Percentiles rank a stretch among this genome's conserved stretches.
Conservation (phyloP, 1,284 basidiomycete species). For the Earliella scabrosa region DNA sequence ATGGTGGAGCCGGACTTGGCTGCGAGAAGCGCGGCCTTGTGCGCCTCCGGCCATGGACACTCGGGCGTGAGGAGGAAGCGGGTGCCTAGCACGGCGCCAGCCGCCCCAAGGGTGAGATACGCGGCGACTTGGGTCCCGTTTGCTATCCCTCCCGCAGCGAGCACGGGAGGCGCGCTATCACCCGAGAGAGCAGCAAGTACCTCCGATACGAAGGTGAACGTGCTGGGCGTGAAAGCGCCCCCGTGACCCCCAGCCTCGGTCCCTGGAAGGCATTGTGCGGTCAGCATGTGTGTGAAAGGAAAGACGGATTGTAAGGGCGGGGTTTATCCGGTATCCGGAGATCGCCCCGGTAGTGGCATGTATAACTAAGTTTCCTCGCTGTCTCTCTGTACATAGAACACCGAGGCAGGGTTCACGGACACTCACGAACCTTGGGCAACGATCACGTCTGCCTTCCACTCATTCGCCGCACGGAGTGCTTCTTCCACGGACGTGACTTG, state of each 20-base stretch:
- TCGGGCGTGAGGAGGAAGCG: constrained; percentile 74
- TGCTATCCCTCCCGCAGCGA: constrained; percentile 61
- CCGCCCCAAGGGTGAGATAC: constrained; percentile 64
- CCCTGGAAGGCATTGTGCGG: constrained; percentile 44
- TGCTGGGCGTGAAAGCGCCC: constrained; percentile 53
- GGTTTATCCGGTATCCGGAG: constrained; percentile 10
- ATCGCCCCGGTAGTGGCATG: constrained; percentile 6
- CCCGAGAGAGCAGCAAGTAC: constrained; percentile 50
- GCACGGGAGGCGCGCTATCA: constrained; percentile 49
- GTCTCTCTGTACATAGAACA: no score
- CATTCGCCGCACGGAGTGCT: constrained; percentile 55
- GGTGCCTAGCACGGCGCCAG: constrained; percentile 71
- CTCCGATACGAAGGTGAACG: constrained; percentile 61
- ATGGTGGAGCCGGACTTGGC: constrained; percentile 56
- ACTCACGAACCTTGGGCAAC: constrained; percentile 70
- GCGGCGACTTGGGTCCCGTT: constrained; percentile 68
- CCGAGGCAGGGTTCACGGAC: constrained; percentile 6
- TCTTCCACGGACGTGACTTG: constrained; percentile 63
- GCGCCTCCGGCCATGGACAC: constrained; percentile 57
- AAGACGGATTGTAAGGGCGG: neutral
- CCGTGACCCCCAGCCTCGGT: constrained; percentile 81
- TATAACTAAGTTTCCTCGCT: neutral
- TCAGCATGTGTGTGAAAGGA: constrained; percentile 1
- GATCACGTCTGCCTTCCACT: constrained; percentile 71
- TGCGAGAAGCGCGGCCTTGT: constrained; percentile 58